A percentile compares a stretch with the other conserved stretches of the same genome.
phyloP scores from a whole-genome alignment of 495 filamentous ascomycete species.

The Hypoxylon fragiforme region DNA sequence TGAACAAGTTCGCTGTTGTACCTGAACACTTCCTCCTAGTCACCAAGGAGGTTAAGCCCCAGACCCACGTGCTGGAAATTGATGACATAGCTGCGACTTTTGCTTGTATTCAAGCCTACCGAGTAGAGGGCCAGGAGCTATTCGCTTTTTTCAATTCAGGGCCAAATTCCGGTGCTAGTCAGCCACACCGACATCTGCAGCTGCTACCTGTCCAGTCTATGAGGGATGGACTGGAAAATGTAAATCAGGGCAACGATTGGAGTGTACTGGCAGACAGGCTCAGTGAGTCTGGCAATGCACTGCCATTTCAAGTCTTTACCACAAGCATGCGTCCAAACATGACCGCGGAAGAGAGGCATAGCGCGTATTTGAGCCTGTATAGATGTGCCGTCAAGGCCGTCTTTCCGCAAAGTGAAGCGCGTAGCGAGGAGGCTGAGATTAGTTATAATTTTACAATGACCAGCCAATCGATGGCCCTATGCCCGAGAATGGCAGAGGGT shows the following conservation, averaged over 20 bases:
- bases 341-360: conserved; percentile 34
- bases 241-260: conserved; percentile 41
- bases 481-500: conserved; percentile 61
- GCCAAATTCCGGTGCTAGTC: conserved; percentile 72
- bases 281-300: conserved; percentile 8
- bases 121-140: conserved; percentile 44
- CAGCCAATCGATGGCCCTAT: conserved; percentile 65
- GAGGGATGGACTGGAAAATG: conserved; percentile 50
- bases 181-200: conserved; percentile 80
- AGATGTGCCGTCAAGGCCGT: conserved; percentile 47
- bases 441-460: conserved; percentile 85
- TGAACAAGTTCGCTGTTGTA: conserved; percentile 85
- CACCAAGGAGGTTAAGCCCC: conserved; percentile 65
- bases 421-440: conserved; percentile 54
- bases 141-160: conserved; percentile 89
- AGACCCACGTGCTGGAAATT: conserved; percentile 68
- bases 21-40: conserved; percentile 79
- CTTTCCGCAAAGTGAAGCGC: conserved; percentile 16
- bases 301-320: conserved; percentile 40
- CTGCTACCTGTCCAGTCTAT: conserved; percentile 73
- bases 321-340: conserved; percentile 30
- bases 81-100: conserved; percentile 68
- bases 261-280: conserved; percentile 58
- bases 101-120: conserved; percentile 67
- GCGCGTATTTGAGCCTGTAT: conserved; percentile 55